A percentile compares a stretch with the other conserved stretches of the same genome.
Conservation (phyloP, 2,329 filamentous ascomycete species). For the Aspergillus fijiensis region DNA sequence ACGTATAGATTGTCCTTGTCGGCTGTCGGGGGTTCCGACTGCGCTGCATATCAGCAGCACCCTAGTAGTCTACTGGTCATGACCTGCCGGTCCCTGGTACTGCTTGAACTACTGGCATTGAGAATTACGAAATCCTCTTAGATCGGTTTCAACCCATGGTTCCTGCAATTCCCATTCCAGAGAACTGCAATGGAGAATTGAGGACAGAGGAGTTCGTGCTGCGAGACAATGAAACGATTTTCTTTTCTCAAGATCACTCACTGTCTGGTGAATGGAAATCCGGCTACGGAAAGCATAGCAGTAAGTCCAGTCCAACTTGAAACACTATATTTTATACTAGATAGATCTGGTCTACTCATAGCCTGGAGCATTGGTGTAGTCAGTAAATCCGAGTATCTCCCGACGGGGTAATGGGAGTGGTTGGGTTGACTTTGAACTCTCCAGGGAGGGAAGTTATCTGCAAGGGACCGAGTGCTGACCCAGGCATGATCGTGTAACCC, state of each 20-base stretch:
- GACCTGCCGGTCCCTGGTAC: background rate
- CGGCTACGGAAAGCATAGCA: too few relatives aligned
- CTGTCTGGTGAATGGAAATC: background rate
- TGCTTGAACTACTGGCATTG: background rate
- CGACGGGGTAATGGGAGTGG: background rate
- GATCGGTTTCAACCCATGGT: background rate
- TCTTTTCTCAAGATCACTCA: background rate
- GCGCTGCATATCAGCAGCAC: too few relatives aligned
- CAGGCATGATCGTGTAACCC: constrained; percentile 3
- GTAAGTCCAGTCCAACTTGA: too few relatives aligned
- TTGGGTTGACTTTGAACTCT: background rate
- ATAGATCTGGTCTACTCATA: background rate
- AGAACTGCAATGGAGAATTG: background rate
- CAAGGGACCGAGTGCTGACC: constrained; percentile 3
- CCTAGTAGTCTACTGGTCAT: too few relatives aligned
- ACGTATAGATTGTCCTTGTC: background rate
- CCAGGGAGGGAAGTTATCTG: background rate
- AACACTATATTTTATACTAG: too few relatives aligned
- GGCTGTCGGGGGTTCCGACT: too few relatives aligned
- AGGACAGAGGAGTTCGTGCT: too few relatives aligned
- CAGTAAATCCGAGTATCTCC: background rate
- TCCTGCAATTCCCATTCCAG: background rate
- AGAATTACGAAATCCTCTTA: background rate
- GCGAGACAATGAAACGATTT: too few relatives aligned
- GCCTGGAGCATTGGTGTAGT: background rate